A percentile compares a stretch with the other conserved stretches of the same genome.
phyloP scores from a whole-genome alignment of 208 protist genomes.

The Wallacemonas rigidus region DNA sequence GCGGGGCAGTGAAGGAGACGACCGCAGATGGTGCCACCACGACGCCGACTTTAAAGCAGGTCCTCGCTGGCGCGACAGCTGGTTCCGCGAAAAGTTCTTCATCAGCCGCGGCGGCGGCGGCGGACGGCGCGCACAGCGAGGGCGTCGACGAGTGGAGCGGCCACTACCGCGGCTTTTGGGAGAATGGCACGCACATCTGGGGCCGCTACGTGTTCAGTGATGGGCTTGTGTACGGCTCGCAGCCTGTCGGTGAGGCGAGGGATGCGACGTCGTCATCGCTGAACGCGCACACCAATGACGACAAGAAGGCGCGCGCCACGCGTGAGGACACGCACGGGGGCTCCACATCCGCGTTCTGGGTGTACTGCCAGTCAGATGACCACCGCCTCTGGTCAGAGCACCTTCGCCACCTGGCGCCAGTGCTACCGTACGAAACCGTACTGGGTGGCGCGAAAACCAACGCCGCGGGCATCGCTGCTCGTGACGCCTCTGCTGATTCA shows the following conservation, averaged over 20 bases:
- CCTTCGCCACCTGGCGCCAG: constrained; percentile 76
- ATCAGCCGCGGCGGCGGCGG: neutral
- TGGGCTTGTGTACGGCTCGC: constrained; percentile 67
- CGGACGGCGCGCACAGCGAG: neutral
- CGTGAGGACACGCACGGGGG: too few relatives aligned
- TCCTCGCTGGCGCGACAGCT: neutral
- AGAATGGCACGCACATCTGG: constrained; percentile 60
- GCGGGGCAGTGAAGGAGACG: too few relatives aligned
- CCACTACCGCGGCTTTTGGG: constrained; percentile 85
- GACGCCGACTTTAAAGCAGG: neutral
- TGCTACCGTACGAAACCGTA: constrained; percentile 69
- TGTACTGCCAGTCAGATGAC: constrained; percentile 83
- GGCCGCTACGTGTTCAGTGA: constrained; percentile 88
- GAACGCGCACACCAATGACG: neutral
- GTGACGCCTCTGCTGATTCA: neutral
- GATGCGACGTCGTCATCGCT: too few relatives aligned
- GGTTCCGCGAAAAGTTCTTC: neutral
- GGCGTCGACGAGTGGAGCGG: constrained; percentile 41
- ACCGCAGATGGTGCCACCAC: too few relatives aligned
- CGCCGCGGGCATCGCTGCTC: neutral
- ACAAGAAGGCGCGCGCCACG: neutral
- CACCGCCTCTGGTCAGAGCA: constrained; percentile 86
- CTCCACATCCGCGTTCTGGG: constrained; percentile 34
- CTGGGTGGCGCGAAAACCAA: constrained; percentile 46
- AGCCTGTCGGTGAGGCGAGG: constrained; percentile 3